Evolutionary conservation across 495 filamentous ascomycete genomes (phyloP), one percentile per base, ranked within the genome.

Genomic region (Neurospora pannonica): DNA sequence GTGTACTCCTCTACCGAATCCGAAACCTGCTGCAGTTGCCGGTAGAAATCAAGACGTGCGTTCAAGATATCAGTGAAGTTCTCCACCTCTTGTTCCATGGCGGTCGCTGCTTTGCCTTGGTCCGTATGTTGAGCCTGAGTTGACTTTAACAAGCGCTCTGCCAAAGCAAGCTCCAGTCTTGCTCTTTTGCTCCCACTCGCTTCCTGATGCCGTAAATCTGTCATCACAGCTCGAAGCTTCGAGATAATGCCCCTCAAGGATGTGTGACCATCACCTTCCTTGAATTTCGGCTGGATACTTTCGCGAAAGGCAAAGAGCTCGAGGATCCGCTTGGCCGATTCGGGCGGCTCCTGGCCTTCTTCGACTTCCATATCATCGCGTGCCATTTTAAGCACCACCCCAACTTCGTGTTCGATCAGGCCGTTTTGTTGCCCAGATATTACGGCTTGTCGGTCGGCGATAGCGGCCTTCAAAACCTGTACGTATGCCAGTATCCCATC

Each of bases 1-100:
- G 93, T 90, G 60, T 91, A 91, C 9, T 92, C 91, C 10, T 87
- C 88, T 1, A 97, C 93, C 31, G 87, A 94, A 81, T 97, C 94
- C 0, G 95, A 98, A 40, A 98, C 89, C 21, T 88, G 87, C 79
- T 98, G 95, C 24, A 99, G 83, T 76, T 97, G 95, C 0, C 91
- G 89, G 80, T 97, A 97, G 75, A 92, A 98, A 46, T 95, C 93
- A 7, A 97, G 83, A 15, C 95, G 89, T 70, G 89, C 86, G 77
- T 97, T 97, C 87, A 93, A 92, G 0, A 91, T 89, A 40, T 88
- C 87, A 37, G 88, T 90, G 78, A 97, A 96, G 42, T 90, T 80
- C 42, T 95, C 90, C 5, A 94, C 79, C 77, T 97, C 95, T 77
- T 87, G 92, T 71, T 92, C 88, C 70, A 97, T 76, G 15, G 79